Percentiles rank a stretch among this genome's conserved stretches.
These are phyloP conservation scores for Penicillium robsamsonii DNA, from an alignment of 495 filamentous ascomycete species.

Conservation along the genomic window DNA sequence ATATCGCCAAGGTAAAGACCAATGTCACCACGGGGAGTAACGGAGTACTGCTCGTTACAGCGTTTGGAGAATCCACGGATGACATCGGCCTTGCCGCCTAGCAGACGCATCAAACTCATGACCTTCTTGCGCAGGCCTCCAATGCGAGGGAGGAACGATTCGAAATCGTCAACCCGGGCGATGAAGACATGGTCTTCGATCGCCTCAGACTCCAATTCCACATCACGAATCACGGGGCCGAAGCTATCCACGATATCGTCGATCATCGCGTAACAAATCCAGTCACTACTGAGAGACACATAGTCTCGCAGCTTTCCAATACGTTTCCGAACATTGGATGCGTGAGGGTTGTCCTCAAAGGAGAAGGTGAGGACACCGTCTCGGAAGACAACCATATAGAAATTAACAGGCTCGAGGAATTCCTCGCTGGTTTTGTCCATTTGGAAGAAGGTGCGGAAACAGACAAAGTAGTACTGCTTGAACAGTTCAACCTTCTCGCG, in stretches of 20 bases:
- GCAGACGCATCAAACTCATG: slow-evolving; percentile 85
- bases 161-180: slow-evolving; percentile 83
- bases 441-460: slow-evolving; percentile 90
- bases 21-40: slow-evolving; percentile 92
- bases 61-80: slow-evolving; percentile 96
- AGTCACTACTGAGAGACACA: slow-evolving; percentile 87
- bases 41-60: slow-evolving; percentile 93
- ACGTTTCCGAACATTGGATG: slow-evolving; percentile 81
- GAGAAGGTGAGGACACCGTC: slow-evolving; percentile 94
- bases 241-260: slow-evolving; percentile 98
- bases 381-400: slow-evolving; percentile 95
- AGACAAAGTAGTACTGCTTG: slow-evolving; percentile 94
- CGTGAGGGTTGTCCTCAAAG: slow-evolving; percentile 79
- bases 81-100: slow-evolving; percentile 96
- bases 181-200: slow-evolving; percentile 96
- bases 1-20: slow-evolving; percentile 95
- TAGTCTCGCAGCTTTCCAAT: slow-evolving; percentile 93
- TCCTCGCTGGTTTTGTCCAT: slow-evolving; percentile 72
- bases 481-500: slow-evolving; percentile 99
- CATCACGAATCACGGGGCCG: slow-evolving; percentile 78
- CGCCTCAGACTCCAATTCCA: slow-evolving; percentile 83
- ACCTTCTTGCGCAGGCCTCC: slow-evolving; percentile 90
- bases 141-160: slow-evolving; percentile 79
- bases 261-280: slow-evolving; percentile 99
- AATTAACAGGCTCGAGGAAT: slow-evolving; percentile 85